Evolutionary conservation across 352 stramenopile genomes (phyloP), one percentile per base, ranked within the genome.

Genomic region (Globisporangium barbulae): DNA sequence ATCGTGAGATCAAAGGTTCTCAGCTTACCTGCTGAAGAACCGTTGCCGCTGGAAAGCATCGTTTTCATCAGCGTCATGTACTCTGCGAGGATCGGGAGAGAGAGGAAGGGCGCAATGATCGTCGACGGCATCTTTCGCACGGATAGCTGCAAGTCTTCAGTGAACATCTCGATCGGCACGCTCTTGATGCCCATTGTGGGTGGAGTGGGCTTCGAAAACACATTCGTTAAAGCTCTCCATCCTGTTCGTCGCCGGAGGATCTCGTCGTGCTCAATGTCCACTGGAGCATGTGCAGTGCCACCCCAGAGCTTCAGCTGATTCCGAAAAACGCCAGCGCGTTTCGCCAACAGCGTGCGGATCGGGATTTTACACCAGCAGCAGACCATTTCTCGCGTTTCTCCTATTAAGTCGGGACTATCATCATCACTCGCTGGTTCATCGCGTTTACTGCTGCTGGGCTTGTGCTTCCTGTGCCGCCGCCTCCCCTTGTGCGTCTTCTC

Each of bases 321-420:
- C 7, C 84, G 82, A 22, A 84, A 67, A 48, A 88, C 65, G 9
- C 81, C 81, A 9, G 65, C 58, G 0, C 75, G 72, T 30, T 80
- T 79, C 0, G 77, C 70, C 5, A 93, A 60, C 13, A 93, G 57
- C 12, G 76, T 75, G 8, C 68, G 67, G 8, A 91, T 54, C 7
- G 84, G 84, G 15, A 93, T 82, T 58, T 93, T 93, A 60, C 80
- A 85, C 84, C 84, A 93, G 52, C 82, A 90, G 22, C 80, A 85
- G 4, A 87, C 76, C 84, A 93, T 90, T 67, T 93, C 84, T 28
- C 79, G 69, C 0, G 65, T 69, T 59, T 68, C 65, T 58, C 25
- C 56, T 42, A 73, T 61, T 13, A 22, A 65, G 8, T 64, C 37
- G 15, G 41, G 63, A 10, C 64, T 41, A 3, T 64, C 49, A 0